Conservation (phyloP, 176 grass and related monocot genomes). For the Carex pumila region DNA sequence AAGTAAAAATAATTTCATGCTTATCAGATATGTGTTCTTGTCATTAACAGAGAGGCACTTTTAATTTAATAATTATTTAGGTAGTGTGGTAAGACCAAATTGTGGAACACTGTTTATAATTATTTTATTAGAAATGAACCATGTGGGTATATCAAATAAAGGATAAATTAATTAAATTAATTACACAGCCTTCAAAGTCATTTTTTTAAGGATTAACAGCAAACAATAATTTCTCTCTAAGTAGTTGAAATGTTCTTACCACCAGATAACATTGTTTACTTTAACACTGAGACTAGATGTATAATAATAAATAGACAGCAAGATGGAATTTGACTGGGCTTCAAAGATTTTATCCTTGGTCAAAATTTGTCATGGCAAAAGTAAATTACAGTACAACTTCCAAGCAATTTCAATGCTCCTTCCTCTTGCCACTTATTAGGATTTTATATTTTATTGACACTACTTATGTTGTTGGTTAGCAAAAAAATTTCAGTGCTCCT, state of each 20-base stretch:
- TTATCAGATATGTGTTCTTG: no score
- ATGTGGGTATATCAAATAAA: background rate
- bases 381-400: no score
- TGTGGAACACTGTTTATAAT: background rate
- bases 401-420: no score
- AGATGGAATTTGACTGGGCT: background rate
- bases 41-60: no score
- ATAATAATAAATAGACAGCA: background rate
- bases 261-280: background rate
- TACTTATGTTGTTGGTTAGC: background rate
- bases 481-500: background rate
- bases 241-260: background rate
- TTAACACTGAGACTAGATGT: background rate
- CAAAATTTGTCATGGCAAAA: background rate
- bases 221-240: background rate
- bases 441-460: background rate
- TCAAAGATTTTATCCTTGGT: background rate
- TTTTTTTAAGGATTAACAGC: background rate
- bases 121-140: no score
- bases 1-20: no score
- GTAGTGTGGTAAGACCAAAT: background rate
- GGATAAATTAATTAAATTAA: background rate
- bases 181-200: no score
- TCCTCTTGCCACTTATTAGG: no score
- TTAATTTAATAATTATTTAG: background rate